Conservation (phyloP, 129 eudicot genomes). For the Silybum marianum region DNA sequence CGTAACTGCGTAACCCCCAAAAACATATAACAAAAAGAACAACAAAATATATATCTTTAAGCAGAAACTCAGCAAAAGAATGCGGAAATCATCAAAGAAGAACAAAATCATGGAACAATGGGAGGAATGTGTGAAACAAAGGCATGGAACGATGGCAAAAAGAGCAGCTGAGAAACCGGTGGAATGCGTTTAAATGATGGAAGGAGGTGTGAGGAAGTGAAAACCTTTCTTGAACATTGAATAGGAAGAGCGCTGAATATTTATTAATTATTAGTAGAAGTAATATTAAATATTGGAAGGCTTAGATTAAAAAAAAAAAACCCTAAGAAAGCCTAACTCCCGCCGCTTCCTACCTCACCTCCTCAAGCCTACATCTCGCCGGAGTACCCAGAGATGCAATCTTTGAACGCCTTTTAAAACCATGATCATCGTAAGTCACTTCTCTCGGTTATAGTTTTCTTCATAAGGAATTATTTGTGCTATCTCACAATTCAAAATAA, state of each 20-base stretch:
- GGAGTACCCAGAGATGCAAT: not conserved
- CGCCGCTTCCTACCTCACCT: conserved; percentile 2
- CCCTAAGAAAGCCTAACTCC: not conserved
- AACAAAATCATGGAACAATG: not conserved
- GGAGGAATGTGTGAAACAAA: not conserved
- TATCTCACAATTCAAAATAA: too few relatives aligned
- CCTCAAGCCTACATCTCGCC: not conserved
- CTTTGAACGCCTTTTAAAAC: not conserved
- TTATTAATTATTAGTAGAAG: not conserved
- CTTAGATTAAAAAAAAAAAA: not conserved
- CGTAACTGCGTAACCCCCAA: not conserved
- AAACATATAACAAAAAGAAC: not conserved
- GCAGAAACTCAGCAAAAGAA: not conserved
- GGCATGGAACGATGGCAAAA: not conserved
- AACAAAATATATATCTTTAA: not conserved
- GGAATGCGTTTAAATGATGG: not conserved
- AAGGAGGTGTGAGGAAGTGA: not conserved
- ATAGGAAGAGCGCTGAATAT: not conserved
- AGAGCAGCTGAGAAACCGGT: not conserved
- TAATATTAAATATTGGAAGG: not conserved
- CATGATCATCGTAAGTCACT: not conserved
- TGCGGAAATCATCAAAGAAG: not conserved
- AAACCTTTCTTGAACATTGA: not conserved
- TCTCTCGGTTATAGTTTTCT: not conserved
- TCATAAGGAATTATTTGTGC: not conserved